These are phyloP conservation scores for Penicillium silybi DNA, from an alignment of 495 filamentous ascomycete species.

Conservation along the genomic window DNA sequence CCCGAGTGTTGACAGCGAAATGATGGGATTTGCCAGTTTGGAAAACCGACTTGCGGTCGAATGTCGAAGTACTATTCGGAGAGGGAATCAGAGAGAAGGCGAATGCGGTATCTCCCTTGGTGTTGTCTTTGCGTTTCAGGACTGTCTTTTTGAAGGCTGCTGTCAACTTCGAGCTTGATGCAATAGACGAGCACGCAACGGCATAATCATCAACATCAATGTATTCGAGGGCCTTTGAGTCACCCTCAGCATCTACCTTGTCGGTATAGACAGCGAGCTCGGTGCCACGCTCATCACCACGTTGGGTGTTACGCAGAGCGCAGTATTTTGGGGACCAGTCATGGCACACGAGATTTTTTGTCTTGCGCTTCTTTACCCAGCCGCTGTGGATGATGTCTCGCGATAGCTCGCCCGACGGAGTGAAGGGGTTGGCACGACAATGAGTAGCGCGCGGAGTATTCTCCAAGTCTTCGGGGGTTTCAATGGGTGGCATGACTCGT, in stretches of 20 bases:
- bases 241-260: slow-evolving; percentile 43
- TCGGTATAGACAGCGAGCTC: slow-evolving; percentile 48
- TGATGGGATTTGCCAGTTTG: slow-evolving; percentile 73
- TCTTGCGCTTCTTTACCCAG: slow-evolving; percentile 94
- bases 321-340: slow-evolving; percentile 57
- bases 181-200: slow-evolving; percentile 78
- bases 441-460: slow-evolving; percentile 25
- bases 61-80: slow-evolving; percentile 34
- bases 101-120: slow-evolving; percentile 61
- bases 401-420: slow-evolving; percentile 7
- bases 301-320: no score
- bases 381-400: slow-evolving; percentile 62
- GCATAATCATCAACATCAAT: slow-evolving; percentile 96
- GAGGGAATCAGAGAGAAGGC: slow-evolving; percentile 88
- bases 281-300: slow-evolving; percentile 50
- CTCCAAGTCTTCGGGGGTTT: slow-evolving; percentile 27
- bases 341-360: slow-evolving; percentile 78
- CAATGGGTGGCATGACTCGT: slow-evolving; percentile 21
- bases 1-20: slow-evolving; percentile 80
- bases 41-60: slow-evolving; percentile 50
- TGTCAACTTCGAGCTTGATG: slow-evolving; percentile 70
- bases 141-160: slow-evolving; percentile 84
- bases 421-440: slow-evolving; percentile 21
- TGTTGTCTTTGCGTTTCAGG: slow-evolving; percentile 54
- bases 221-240: slow-evolving; percentile 61